Conservation (phyloP, 2,329 filamentous ascomycete genomes). For the Monascus ruber region DNA sequence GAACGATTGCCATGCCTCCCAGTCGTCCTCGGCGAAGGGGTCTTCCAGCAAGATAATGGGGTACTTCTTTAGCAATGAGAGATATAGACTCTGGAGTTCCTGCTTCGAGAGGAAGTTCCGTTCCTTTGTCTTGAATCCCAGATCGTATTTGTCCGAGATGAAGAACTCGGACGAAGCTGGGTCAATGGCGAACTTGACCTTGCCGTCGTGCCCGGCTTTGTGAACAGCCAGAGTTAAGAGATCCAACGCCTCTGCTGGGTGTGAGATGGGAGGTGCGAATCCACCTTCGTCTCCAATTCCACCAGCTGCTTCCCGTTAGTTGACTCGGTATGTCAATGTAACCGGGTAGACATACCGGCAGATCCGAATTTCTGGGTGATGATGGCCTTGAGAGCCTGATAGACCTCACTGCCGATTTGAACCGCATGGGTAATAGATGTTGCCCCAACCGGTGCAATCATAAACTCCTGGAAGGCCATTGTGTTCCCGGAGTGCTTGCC, state of each 20-base stretch:
- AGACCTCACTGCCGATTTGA: conserved; percentile 22
- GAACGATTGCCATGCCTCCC: conserved; percentile 26
- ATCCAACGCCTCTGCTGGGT: conserved; percentile 23
- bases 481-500: conserved; percentile 26
- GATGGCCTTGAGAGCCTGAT: conserved; percentile 20
- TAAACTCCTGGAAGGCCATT: conserved; percentile 41
- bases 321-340: neutral
- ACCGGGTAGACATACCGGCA: neutral
- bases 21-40: conserved; percentile 33
- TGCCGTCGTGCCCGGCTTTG: conserved; percentile 16
- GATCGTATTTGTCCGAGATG: conserved; percentile 21
- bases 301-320: neutral
- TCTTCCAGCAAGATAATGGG: conserved; percentile 31
- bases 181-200: conserved; percentile 31
- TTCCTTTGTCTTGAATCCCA: conserved; percentile 26
- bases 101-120: conserved; percentile 10
- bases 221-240: conserved; percentile 18
- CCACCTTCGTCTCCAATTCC: conserved; percentile 25
- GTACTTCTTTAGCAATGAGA: conserved; percentile 21
- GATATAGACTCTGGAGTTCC: conserved; percentile 22
- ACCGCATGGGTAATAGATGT: conserved; percentile 7
- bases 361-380: conserved; percentile 19
- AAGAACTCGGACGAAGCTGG: conserved; percentile 32
- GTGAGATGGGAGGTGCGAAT: conserved; percentile 25
- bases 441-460: conserved; percentile 7